Percentiles rank a stretch among this genome's conserved stretches.
Evolutionary conservation across 805 yeast species (phyloP).

Genomic region (Suhomyces sp.): DNA sequence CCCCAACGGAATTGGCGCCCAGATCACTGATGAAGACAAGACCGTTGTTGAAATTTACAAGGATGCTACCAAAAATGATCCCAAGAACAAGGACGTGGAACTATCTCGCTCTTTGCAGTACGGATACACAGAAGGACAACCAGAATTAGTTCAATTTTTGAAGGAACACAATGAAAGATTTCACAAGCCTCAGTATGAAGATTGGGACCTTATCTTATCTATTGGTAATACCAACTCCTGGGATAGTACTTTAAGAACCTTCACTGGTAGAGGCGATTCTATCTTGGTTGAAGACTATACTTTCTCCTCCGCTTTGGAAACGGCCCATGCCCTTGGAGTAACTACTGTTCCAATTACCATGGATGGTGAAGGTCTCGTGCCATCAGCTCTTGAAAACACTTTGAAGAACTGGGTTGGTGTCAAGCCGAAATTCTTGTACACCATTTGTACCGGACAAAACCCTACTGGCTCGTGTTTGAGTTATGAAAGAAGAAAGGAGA

Average conservation of each 20-base stretch:
- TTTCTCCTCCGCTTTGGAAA: conserved; percentile 81
- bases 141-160: conserved; percentile 63
- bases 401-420: conserved; percentile 70
- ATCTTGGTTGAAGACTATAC: conserved; percentile 78
- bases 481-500: conserved; percentile 68
- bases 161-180: conserved; percentile 66
- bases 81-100: conserved; percentile 52
- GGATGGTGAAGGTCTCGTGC: conserved; percentile 76
- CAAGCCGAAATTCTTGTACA: conserved; percentile 83
- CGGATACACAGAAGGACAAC: conserved; percentile 81
- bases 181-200: conserved; percentile 45
- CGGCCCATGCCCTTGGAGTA: conserved; percentile 71
- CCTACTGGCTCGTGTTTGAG: conserved; percentile 91
- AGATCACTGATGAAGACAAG: conserved; percentile 42
- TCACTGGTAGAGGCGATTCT: conserved; percentile 76
- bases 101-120: conserved; percentile 87
- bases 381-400: conserved; percentile 60
- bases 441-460: conserved; percentile 95
- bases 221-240: conserved; percentile 90
- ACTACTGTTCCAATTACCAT: conserved; percentile 69
- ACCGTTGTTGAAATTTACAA: conserved; percentile 44
- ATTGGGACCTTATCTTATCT: conserved; percentile 71
- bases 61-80: conserved; percentile 18
- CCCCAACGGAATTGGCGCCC: conserved; percentile 70
- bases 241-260: conserved; percentile 78